phyloP scores from a whole-genome alignment of 2,329 filamentous ascomycete species.

The Exophiala dermatitidis region DNA sequence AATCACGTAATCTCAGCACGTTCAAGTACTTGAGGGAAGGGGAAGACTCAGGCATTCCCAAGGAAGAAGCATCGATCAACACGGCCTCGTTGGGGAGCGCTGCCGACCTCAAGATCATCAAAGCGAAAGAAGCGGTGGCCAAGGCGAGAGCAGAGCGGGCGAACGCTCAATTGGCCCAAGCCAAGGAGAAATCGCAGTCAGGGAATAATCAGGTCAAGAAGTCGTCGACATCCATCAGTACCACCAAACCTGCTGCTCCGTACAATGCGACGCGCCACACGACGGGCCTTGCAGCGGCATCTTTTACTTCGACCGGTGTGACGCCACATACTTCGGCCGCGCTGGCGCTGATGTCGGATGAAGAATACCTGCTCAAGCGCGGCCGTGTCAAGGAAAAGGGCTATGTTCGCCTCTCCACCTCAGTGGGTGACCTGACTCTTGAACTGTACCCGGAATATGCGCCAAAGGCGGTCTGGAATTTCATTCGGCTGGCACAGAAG shows the following conservation, averaged over 20 bases:
- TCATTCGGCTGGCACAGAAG: conserved; percentile 75
- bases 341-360: conserved; percentile 77
- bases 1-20: conserved; percentile 70
- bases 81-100: conserved; percentile 68
- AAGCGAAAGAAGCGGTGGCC: conserved; percentile 89
- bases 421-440: conserved; percentile 73
- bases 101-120: conserved; percentile 63
- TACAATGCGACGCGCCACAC: conserved; percentile 88
- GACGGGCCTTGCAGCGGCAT: conserved; percentile 82
- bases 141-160: conserved; percentile 71
- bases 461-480: conserved; percentile 95
- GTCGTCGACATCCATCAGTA: conserved; percentile 15
- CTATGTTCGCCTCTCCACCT: conserved; percentile 84
- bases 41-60: conserved; percentile 55
- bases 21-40: conserved; percentile 90
- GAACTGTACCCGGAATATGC: conserved; percentile 88
- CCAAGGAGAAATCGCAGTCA: conserved; percentile 4
- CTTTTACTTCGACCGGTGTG: conserved; percentile 88
- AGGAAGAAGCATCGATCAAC: conserved; percentile 72
- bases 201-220: conserved; percentile 23
- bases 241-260: conserved; percentile 40
- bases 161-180: conserved; percentile 13
- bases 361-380: conserved; percentile 94
- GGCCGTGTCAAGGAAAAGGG: conserved; percentile 83
- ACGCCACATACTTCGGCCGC: conserved; percentile 87